These are phyloP conservation scores for Eimeria maxima DNA, from an alignment of 169 alveolate genomes.

Conservation along the genomic window DNA sequence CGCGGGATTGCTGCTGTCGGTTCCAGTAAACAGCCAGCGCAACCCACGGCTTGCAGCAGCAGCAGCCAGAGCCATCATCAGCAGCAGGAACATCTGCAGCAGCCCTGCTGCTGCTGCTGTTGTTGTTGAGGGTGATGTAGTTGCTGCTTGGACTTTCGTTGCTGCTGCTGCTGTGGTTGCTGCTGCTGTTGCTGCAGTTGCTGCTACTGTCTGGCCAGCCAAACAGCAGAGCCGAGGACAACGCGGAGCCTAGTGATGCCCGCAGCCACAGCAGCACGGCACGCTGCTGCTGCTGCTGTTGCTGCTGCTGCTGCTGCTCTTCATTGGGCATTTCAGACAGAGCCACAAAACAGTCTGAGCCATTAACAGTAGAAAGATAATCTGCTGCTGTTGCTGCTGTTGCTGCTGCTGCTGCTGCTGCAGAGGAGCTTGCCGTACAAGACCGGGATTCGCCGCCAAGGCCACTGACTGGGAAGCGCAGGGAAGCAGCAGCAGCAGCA, in stretches of 20 bases:
- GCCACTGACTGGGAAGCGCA: slow-evolving; percentile 71
- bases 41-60: slow-evolving; percentile 73
- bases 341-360: background rate
- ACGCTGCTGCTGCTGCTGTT: slow-evolving; percentile 67
- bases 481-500: slow-evolving; percentile 62
- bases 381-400: slow-evolving; percentile 61
- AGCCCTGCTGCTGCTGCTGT: slow-evolving; percentile 44
- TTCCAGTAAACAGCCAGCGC: background rate
- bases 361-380: background rate
- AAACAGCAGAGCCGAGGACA: slow-evolving; percentile 56
- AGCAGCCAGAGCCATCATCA: slow-evolving; percentile 1
- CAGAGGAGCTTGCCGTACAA: slow-evolving; percentile 10
- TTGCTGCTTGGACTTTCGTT: background rate
- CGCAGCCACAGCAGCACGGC: slow-evolving; percentile 71
- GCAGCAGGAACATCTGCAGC: slow-evolving; percentile 67
- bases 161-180: slow-evolving; percentile 37
- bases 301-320: slow-evolving; percentile 66
- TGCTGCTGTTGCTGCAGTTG: slow-evolving; percentile 48
- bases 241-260: slow-evolving; percentile 72
- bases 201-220: slow-evolving; percentile 68
- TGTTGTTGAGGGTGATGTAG: background rate
- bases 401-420: slow-evolving; percentile 65
- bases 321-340: background rate
- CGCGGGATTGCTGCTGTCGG: background rate
- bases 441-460: background rate